Evolutionary conservation across 2,329 filamentous ascomycete genomes (phyloP).

Genomic region (Lachnellula cervina): DNA sequence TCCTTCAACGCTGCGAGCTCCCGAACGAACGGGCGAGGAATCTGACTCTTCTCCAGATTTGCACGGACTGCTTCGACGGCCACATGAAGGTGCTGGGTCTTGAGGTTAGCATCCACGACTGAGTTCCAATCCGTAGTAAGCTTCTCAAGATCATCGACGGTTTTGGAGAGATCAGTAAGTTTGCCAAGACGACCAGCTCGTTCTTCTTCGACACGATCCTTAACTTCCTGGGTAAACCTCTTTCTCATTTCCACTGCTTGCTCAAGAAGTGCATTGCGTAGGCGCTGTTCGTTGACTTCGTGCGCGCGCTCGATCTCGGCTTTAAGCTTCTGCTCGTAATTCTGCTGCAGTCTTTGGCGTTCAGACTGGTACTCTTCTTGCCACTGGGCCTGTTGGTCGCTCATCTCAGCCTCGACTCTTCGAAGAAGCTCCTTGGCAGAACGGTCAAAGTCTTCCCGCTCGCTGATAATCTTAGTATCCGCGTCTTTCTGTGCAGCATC

Average conservation of each 20-base stretch:
- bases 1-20: constrained; percentile 95
- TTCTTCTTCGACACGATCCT: constrained; percentile 80
- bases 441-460: constrained; percentile 74
- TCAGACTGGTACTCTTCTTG: constrained; percentile 84
- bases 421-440: constrained; percentile 83
- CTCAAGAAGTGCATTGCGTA: constrained; percentile 81
- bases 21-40: constrained; percentile 79
- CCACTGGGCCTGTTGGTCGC: constrained; percentile 75
- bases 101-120: constrained; percentile 83
- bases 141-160: constrained; percentile 78
- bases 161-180: constrained; percentile 71
- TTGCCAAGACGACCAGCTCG: constrained; percentile 81
- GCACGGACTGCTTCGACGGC: constrained; percentile 89
- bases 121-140: constrained; percentile 86
- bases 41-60: constrained; percentile 68
- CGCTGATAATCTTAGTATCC: constrained; percentile 51
- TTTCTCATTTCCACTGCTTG: constrained; percentile 87
- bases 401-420: constrained; percentile 80
- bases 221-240: constrained; percentile 73
- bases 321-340: constrained; percentile 75
- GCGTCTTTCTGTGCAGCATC: constrained; percentile 73
- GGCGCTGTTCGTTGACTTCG: constrained; percentile 74
- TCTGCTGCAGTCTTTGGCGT: constrained; percentile 70
- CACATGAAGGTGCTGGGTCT: constrained; percentile 93
- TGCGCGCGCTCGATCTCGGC: constrained; percentile 74